Evolutionary conservation across 805 yeast species (phyloP).

Genomic region (Teunomyces gatunensis): DNA sequence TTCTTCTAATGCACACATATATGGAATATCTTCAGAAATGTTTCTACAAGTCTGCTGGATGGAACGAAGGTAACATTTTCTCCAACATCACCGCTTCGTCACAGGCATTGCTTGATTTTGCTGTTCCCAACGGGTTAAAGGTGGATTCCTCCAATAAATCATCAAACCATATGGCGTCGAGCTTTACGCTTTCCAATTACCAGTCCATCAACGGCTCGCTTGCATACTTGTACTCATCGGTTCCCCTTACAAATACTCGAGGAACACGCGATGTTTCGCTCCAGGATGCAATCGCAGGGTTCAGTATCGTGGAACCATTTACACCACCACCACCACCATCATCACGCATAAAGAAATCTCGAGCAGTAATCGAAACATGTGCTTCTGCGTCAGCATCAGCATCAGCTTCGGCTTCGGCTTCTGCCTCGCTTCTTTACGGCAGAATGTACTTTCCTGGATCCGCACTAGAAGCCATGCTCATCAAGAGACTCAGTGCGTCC

Average conservation of each 20-base stretch:
- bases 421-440: slow-evolving; percentile 64
- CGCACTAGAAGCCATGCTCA: slow-evolving; percentile 81
- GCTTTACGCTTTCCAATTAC: slow-evolving; percentile 64
- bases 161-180: slow-evolving; percentile 66
- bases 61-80: slow-evolving; percentile 80
- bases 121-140: slow-evolving; percentile 63
- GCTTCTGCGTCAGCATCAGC: too few species aligned
- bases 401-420: too few species aligned
- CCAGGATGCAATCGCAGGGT: slow-evolving; percentile 70
- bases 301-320: slow-evolving; percentile 50
- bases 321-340: slow-evolving; percentile 5
- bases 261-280: slow-evolving; percentile 54
- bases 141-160: slow-evolving; percentile 70
- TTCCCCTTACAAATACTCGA: slow-evolving; percentile 49
- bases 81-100: slow-evolving; percentile 75
- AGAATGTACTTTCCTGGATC: slow-evolving; percentile 85
- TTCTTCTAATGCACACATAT: slow-evolving; percentile 60
- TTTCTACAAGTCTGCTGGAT: slow-evolving; percentile 65
- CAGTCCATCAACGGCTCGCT: slow-evolving; percentile 75
- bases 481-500: slow-evolving; percentile 55
- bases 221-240: slow-evolving; percentile 74
- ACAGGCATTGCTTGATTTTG: slow-evolving; percentile 66
- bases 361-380: too few species aligned
- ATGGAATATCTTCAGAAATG: slow-evolving; percentile 83
- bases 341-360: too few species aligned